These are phyloP conservation scores for Dryadomyces quercus-mongolicae DNA, from an alignment of 2,329 filamentous ascomycete genomes.

Conservation along the genomic window DNA sequence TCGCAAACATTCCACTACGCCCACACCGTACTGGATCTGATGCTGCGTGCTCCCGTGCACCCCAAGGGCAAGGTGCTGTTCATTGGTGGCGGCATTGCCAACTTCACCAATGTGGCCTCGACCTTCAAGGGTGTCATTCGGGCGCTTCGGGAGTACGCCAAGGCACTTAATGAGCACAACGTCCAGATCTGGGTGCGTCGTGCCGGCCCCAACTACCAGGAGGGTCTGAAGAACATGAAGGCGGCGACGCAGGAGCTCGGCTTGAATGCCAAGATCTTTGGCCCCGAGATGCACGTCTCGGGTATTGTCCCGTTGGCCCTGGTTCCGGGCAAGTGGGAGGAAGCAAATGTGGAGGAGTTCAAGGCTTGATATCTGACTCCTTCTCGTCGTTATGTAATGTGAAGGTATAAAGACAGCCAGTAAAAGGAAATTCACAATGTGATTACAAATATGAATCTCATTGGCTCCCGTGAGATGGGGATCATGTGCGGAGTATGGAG, in stretches of 20 bases:
- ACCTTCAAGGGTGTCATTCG: conserved; percentile 99
- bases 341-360: conserved; percentile 50
- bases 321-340: conserved; percentile 50
- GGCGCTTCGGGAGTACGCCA: conserved; percentile 80
- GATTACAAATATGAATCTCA: too few relatives aligned
- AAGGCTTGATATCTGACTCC: conserved; percentile 27
- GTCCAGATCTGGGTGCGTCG: conserved; percentile 91
- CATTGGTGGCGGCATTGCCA: conserved; percentile 99
- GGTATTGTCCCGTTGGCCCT: conserved; percentile 94
- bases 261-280: conserved; percentile 54
- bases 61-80: conserved; percentile 96
- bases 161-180: conserved; percentile 85
- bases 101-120: conserved; percentile 99
- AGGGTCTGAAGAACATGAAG: conserved; percentile 99
- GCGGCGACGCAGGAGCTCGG: conserved; percentile 85
- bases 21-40: conserved; percentile 89
- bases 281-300: conserved; percentile 85
- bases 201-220: conserved; percentile 96
- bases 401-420: too few relatives aligned
- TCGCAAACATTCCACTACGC: conserved; percentile 99
- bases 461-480: too few relatives aligned
- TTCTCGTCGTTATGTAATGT: too few relatives aligned
- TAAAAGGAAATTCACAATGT: too few relatives aligned
- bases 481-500: too few relatives aligned
- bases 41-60: conserved; percentile 79